A percentile compares a stretch with the other conserved stretches of the same genome.
Conservation (phyloP, 257 asterid species). For the Schizonepeta tenuifolia region DNA sequence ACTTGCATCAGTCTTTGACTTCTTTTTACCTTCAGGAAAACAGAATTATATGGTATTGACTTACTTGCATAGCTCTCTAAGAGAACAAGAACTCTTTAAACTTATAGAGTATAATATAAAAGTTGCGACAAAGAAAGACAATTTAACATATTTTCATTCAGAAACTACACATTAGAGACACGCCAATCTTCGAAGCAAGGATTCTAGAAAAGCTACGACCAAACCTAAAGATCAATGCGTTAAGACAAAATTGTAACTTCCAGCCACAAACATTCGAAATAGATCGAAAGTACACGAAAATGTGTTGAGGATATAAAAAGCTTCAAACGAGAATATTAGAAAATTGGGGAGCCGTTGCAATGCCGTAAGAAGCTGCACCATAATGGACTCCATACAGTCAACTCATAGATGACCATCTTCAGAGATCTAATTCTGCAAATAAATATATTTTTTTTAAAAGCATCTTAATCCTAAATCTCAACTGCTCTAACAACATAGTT, state of each 20-base stretch:
- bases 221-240: neutral
- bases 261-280: neutral
- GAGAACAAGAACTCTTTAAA: neutral
- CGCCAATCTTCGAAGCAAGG: neutral
- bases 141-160: neutral
- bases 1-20: constrained; percentile 65
- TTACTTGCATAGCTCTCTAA: neutral
- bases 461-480: too few relatives aligned
- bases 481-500: too few relatives aligned
- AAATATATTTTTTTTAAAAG: too few relatives aligned
- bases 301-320: too few relatives aligned
- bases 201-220: neutral
- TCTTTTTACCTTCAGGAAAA: constrained; percentile 60
- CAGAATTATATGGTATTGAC: neutral
- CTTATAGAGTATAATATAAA: neutral
- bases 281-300: too few relatives aligned
- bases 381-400: too few relatives aligned
- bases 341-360: too few relatives aligned
- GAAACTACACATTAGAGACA: constrained; percentile 18
- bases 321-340: too few relatives aligned
- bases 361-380: too few relatives aligned
- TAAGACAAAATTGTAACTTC: neutral
- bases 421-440: too few relatives aligned
- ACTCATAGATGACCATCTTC: too few relatives aligned
- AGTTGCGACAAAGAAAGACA: neutral